These are phyloP conservation scores for Echria macrotheca DNA, from an alignment of 495 filamentous ascomycete genomes.

Conservation along the genomic window DNA sequence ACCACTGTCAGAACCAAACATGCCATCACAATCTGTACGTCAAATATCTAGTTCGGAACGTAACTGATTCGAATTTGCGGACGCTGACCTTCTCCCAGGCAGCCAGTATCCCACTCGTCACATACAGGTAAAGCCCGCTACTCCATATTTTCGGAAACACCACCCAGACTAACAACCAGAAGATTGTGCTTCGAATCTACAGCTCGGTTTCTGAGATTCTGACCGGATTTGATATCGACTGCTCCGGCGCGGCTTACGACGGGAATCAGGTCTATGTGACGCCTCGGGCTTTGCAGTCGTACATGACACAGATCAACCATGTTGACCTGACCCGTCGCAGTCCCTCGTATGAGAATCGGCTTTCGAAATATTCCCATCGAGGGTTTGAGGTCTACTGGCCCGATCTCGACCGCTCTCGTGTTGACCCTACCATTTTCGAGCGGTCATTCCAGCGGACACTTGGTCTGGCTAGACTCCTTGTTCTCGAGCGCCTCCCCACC, in stretches of 20 bases:
- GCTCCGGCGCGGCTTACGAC: slow-evolving; percentile 72
- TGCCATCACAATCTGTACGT: slow-evolving; percentile 65
- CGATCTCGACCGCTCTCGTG: slow-evolving; percentile 59
- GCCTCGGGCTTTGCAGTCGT: slow-evolving; percentile 65
- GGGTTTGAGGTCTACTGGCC: slow-evolving; percentile 80
- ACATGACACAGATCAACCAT: slow-evolving; percentile 72
- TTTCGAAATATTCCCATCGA: slow-evolving; percentile 81
- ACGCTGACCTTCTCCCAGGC: slow-evolving; percentile 30
- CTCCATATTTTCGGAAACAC: background rate
- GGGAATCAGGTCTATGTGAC: slow-evolving; percentile 68
- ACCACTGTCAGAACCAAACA: slow-evolving; percentile 77
- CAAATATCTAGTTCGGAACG: no score
- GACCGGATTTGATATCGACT: slow-evolving; percentile 82
- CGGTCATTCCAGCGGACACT: slow-evolving; percentile 65
- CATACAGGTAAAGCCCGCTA: slow-evolving; percentile 44
- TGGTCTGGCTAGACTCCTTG: slow-evolving; percentile 71
- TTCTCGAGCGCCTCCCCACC: slow-evolving; percentile 72
- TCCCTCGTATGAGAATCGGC: slow-evolving; percentile 77
- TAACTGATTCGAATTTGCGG: no score
- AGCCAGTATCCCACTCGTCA: slow-evolving; percentile 78
- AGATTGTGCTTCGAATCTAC: slow-evolving; percentile 81
- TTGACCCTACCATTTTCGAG: slow-evolving; percentile 83
- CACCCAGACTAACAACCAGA: slow-evolving; percentile 12
- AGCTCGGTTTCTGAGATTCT: slow-evolving; percentile 75
- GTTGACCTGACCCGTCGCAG: slow-evolving; percentile 74